phyloP scores from a whole-genome alignment of 441 rosid species.

The Breynia disticha region DNA sequence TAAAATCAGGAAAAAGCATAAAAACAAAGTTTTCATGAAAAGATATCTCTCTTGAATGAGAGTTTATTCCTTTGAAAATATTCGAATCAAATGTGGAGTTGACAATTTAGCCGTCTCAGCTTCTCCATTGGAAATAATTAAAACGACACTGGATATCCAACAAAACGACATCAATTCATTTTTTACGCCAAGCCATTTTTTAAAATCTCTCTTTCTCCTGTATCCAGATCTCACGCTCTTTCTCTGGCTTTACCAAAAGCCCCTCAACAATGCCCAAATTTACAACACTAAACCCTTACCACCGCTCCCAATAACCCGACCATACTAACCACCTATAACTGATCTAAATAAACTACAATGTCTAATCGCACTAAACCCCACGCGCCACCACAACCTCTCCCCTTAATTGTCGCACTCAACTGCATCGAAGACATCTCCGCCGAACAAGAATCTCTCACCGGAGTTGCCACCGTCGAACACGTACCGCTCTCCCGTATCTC shows the following conservation, averaged over 20 bases:
- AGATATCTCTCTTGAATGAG: too few species aligned
- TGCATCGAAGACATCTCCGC: slow-evolving; percentile 76
- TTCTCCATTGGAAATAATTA: too few species aligned
- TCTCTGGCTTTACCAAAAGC: neutral
- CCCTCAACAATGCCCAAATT: slow-evolving; percentile 19
- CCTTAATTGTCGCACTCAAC: slow-evolving; percentile 72
- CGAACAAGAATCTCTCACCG: slow-evolving; percentile 74
- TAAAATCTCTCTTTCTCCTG: neutral
- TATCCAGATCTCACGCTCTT: neutral
- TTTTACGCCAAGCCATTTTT: neutral
- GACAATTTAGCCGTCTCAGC: too few species aligned
- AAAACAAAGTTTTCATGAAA: too few species aligned
- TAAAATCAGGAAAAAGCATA: too few species aligned
- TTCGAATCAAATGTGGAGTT: too few species aligned
- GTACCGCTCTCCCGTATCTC: slow-evolving; percentile 83
- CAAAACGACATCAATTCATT: too few species aligned
- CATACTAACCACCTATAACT: slow-evolving; percentile 15
- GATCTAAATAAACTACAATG: slow-evolving; percentile 59
- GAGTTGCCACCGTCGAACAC: slow-evolving; percentile 75
- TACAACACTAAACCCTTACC: slow-evolving; percentile 42
- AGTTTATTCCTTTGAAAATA: too few species aligned
- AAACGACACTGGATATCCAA: too few species aligned
- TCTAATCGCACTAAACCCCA: slow-evolving; percentile 31
- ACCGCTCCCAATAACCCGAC: slow-evolving; percentile 14
- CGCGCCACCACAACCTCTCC: slow-evolving; percentile 28